phyloP scores from a whole-genome alignment of 257 asterid species.

The Penstemon newberryi region DNA sequence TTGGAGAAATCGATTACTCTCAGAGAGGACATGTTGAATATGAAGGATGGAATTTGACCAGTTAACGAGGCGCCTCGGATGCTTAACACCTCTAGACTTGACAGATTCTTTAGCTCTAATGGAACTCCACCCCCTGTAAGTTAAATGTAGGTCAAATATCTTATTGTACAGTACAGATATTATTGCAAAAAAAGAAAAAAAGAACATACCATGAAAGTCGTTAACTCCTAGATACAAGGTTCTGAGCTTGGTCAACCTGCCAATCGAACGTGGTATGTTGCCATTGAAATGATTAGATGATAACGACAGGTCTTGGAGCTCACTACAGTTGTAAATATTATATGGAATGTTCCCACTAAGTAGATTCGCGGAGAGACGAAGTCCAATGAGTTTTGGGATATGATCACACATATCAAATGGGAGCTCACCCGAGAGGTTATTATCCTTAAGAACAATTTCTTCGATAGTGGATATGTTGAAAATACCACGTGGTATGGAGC shows the following conservation, averaged over 20 bases:
- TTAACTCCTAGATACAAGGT: not conserved
- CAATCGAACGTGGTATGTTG: slow-evolving; percentile 19
- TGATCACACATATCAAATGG: slow-evolving; percentile 10
- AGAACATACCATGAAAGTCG: slow-evolving; percentile 6
- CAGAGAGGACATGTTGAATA: not conserved
- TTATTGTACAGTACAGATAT: not conserved
- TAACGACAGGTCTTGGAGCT: slow-evolving; percentile 6
- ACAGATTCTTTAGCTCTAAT: no score
- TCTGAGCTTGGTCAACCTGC: slow-evolving; percentile 6
- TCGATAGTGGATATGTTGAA: slow-evolving; percentile 19
- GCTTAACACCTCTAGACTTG: not conserved
- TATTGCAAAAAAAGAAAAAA: not conserved
- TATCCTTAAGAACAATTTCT: not conserved
- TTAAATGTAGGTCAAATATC: no score
- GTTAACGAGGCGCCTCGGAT: not conserved
- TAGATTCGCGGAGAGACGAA: not conserved
- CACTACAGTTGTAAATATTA: slow-evolving; percentile 8
- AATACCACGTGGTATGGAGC: not conserved
- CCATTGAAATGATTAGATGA: slow-evolving; percentile 21
- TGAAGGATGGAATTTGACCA: slow-evolving; percentile 22
- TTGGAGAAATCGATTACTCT: no score
- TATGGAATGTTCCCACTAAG: slow-evolving; percentile 13
- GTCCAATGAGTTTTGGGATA: not conserved
- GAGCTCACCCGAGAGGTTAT: slow-evolving; percentile 16
- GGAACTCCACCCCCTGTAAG: not conserved